phyloP scores from a whole-genome alignment of 192 early-diverging fungal species.

The Entophlyctis luteolus region DNA sequence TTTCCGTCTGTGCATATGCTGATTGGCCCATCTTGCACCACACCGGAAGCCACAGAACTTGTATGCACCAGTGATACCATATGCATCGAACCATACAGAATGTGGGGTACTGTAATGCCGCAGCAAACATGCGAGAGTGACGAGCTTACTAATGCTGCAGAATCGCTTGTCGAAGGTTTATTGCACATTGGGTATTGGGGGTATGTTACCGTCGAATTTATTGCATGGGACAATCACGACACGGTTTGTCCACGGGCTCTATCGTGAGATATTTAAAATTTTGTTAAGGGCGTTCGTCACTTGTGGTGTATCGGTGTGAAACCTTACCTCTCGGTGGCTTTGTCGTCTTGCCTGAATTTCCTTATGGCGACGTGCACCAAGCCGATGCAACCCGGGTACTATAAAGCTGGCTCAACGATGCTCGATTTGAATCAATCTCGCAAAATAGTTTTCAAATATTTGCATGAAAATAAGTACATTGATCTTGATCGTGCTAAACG shows the following conservation, averaged over 20 bases:
- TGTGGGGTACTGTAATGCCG: slow-evolving; percentile 13
- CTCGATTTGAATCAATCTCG: slow-evolving; percentile 11
- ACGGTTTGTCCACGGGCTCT: neutral
- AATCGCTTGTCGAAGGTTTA: neutral
- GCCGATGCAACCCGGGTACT: neutral
- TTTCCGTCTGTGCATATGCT: slow-evolving; percentile 8
- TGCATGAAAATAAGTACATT: slow-evolving; percentile 8
- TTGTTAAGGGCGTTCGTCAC: neutral
- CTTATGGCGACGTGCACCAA: neutral
- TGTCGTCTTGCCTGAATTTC: slow-evolving; percentile 1
- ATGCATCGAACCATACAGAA: slow-evolving; percentile 6
- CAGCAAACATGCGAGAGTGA: slow-evolving; percentile 10
- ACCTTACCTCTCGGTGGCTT: slow-evolving; percentile 4
- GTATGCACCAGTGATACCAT: neutral
- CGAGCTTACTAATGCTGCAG: slow-evolving; percentile 1
- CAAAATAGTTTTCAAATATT: slow-evolving; percentile 18
- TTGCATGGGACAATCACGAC: slow-evolving; percentile 11
- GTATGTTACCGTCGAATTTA: slow-evolving; percentile 16
- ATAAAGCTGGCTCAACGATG: neutral
- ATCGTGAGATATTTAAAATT: neutral
- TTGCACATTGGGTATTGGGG: slow-evolving; percentile 4
- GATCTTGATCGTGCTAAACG: neutral
- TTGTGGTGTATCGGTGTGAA: slow-evolving; percentile 18
- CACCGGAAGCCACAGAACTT: neutral
- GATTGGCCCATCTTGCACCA: slow-evolving; percentile 13